Base-by-base conservation (phyloP, 345 rosid genomes). In the Luvunga scandens region DNA sequence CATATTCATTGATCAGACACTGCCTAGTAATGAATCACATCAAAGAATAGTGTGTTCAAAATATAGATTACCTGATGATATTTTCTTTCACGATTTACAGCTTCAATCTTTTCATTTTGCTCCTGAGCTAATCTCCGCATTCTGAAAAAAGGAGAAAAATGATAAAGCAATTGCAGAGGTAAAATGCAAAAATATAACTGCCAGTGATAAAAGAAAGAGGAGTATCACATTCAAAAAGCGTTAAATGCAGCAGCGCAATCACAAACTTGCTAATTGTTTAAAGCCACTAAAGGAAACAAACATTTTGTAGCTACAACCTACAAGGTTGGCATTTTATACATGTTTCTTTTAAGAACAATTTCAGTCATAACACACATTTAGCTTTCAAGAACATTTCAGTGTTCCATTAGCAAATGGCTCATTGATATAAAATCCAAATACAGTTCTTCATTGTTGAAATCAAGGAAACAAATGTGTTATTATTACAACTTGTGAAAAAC, bases 61-160 rank as follows among this genome's bases (percentile, higher is more conserved):
- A 67, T 73, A 45, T 27, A 81, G 70, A 77, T 85, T 64, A 94
- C 99, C 98, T 96, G 99, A 83, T 96, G 98, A 81, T 86, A 91
- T 79, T 94, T 96, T 79, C 99, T 91, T 82, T 92, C 98, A 63
- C 97, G 97, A 60, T 94, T 96, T 68, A 96, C 97, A n/a, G 87
- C 82, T 86, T 91, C 99, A 71, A 94, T 96, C 79, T 89, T 87
- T 72, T 90, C 94, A 83, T 91, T 89, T 78, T 92, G 95, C 79
- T 92, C 92, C 84, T 84, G 87, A 33, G 92, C 94, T 80, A 91
- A 79, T 81, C 88, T 94, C 80, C 91, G 95, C 91, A 91, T 82
- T 85, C 99, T 96, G 90, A 13, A 79, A 66, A 22, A 24, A 72
- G 21, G 45, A 30, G 16, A 10, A 71, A 75, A 62, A 56, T 0